These are phyloP conservation scores for Leishmania tropica DNA, from an alignment of 208 protist genomes.

Conservation along the genomic window DNA sequence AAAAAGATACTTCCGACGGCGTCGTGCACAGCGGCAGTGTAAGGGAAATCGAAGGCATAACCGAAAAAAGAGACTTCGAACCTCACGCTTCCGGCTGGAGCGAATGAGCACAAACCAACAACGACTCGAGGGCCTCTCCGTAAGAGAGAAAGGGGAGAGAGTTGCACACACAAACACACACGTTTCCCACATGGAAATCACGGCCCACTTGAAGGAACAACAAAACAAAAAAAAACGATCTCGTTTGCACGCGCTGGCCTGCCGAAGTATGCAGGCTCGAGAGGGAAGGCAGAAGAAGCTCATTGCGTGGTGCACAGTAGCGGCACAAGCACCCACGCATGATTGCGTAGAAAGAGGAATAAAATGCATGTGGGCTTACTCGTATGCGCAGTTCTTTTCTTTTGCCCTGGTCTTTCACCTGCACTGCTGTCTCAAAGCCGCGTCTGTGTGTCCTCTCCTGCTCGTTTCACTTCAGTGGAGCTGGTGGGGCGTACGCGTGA, in stretches of 20 bases:
- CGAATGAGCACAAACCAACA: not conserved
- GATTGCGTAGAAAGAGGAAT: slow-evolving; percentile 4
- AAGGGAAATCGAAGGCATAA: not conserved
- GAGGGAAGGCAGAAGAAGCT: not conserved
- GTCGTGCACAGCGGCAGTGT: not conserved
- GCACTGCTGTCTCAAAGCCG: not conserved
- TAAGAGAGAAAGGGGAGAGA: not conserved
- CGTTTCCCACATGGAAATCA: slow-evolving; percentile 1
- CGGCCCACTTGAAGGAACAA: not conserved
- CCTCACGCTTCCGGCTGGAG: not conserved
- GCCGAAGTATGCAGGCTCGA: not conserved
- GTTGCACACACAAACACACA: not conserved
- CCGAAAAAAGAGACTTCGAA: not conserved
- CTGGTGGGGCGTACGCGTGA: not conserved
- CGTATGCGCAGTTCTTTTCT: not conserved
- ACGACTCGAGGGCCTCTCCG: not conserved
- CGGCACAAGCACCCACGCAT: not conserved
- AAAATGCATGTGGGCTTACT: slow-evolving; percentile 1
- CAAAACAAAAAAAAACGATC: not conserved
- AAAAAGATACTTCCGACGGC: slow-evolving; percentile 9
- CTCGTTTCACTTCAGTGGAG: not conserved
- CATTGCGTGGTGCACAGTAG: not conserved
- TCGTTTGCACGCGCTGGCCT: not conserved
- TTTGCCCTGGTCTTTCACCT: not conserved
- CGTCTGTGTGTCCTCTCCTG: not conserved